These are phyloP conservation scores for Penicillium waksmanii DNA, from an alignment of 495 filamentous ascomycete genomes.

Conservation along the genomic window DNA sequence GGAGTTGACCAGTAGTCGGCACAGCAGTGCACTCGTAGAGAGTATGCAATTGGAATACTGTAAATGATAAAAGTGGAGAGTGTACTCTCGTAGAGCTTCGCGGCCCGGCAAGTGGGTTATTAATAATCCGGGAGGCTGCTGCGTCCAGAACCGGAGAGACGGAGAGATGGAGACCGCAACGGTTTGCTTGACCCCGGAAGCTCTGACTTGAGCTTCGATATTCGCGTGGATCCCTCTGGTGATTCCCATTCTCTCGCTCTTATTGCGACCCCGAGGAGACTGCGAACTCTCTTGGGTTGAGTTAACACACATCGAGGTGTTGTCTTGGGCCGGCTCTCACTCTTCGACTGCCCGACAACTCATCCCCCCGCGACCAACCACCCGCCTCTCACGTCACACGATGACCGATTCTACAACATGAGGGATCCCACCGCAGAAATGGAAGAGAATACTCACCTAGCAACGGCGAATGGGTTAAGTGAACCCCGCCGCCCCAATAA, in stretches of 20 bases:
- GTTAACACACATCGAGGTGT: background rate
- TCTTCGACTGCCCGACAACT: constrained; percentile 14
- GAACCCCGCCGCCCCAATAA: constrained; percentile 44
- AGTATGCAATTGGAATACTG: too few relatives aligned
- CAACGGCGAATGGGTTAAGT: constrained; percentile 32
- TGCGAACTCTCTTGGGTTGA: too few relatives aligned
- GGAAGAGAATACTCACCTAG: constrained; percentile 38
- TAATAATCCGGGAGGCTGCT: constrained; percentile 20
- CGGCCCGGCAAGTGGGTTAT: constrained; percentile 2
- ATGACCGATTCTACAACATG: constrained; percentile 45
- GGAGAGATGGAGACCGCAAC: constrained; percentile 3
- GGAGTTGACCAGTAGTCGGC: too few relatives aligned
- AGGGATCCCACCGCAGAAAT: constrained; percentile 46
- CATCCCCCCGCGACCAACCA: constrained; percentile 15
- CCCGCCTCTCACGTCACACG: constrained; percentile 30
- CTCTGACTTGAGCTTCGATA: constrained; percentile 4
- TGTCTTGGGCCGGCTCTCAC: constrained; percentile 13
- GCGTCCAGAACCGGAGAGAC: constrained; percentile 19
- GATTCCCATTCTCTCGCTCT: background rate
- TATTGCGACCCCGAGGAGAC: background rate
- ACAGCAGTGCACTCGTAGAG: too few relatives aligned
- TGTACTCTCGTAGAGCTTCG: too few relatives aligned
- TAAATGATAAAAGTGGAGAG: too few relatives aligned
- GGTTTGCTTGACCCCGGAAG: constrained; percentile 5
- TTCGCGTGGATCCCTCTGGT: background rate